Evolutionary conservation across 192 early-diverging fungal genomes (phyloP).

Genomic region (Coemansia sp.): DNA sequence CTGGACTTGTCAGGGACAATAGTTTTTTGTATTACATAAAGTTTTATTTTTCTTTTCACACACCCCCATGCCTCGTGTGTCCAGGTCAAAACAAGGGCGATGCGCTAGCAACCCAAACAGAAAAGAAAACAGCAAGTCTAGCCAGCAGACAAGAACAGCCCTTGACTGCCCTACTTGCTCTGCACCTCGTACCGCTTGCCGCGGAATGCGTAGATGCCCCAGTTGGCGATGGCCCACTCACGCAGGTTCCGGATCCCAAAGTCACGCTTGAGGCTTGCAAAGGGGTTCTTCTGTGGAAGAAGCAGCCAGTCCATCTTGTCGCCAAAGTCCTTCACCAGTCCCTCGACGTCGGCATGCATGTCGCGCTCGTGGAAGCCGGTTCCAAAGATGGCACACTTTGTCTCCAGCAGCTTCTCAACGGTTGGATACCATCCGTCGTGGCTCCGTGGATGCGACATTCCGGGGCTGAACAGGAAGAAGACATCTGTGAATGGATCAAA

Average conservation of each 20-base stretch:
- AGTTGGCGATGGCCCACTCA: conserved; percentile 72
- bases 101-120: background rate
- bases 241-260: conserved; percentile 70
- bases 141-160: background rate
- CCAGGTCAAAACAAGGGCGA: no score
- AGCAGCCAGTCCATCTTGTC: conserved; percentile 74
- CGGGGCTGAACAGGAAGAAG: conserved; percentile 80
- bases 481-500: conserved; percentile 79
- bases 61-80: no score
- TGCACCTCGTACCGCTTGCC: conserved; percentile 80
- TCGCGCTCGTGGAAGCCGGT: conserved; percentile 76
- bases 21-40: no score
- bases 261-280: conserved; percentile 71
- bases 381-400: conserved; percentile 76
- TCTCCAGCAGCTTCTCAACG: conserved; percentile 65
- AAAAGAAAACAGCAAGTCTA: background rate
- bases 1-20: no score
- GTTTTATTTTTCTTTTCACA: no score
- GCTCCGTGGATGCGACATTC: conserved; percentile 63
- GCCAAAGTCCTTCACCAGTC: conserved; percentile 59
- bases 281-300: conserved; percentile 65
- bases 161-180: conserved; percentile 22
- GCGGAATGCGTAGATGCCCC: conserved; percentile 78
- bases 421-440: conserved; percentile 68
- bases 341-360: conserved; percentile 61